Evolutionary conservation across 177 flowering plant genomes (phyloP), one percentile per base, ranked within the genome.

Genomic region (Vitis hybrid): DNA sequence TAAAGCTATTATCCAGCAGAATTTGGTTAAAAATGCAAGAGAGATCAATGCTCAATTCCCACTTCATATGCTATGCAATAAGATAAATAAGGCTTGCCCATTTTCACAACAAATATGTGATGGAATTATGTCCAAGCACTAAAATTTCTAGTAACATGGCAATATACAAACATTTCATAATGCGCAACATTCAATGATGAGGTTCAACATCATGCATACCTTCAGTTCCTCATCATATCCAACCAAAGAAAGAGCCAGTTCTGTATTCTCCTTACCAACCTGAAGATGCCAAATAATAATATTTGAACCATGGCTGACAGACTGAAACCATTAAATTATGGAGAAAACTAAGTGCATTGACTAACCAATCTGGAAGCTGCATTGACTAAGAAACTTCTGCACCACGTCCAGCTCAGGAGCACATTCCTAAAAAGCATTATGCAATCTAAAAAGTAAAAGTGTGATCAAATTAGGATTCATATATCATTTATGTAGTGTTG

Each of bases 221-320:
- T 87, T 82, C 52, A 94, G 82, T 61, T 96, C 98, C 55, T 91
- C 87, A 60, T 83, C 90, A 80, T 92, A 96, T 70, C 88, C 97
- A 78, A 96, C 91, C 79, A 96, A 81, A 77, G 92, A 90, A 77
- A 96, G 94, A 60, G 98, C 98, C 69, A 94, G 73, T 73, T 91
- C 81, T 19, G 97, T 97, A 87, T 92, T 94, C 63, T 85, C 97
- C 67, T 87, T 85, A 57, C 98, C 97, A 78, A 91, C 99, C 98
- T 93, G 82, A 60, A 74, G 50, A 77, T 4, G 57, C 27, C 64
- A 67, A 68, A 63, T 14, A 69, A 21, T 40, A 52, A 6, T 21
- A 32, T 21, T 54, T 13, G 6, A 46, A 55, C 8, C 3, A 30
- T 21, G 15, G 60, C 27, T 11, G 8, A 46, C 35, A 18, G 30